Conservation (phyloP, 148 eudicot genomes). For the Simmondsia chinensis region DNA sequence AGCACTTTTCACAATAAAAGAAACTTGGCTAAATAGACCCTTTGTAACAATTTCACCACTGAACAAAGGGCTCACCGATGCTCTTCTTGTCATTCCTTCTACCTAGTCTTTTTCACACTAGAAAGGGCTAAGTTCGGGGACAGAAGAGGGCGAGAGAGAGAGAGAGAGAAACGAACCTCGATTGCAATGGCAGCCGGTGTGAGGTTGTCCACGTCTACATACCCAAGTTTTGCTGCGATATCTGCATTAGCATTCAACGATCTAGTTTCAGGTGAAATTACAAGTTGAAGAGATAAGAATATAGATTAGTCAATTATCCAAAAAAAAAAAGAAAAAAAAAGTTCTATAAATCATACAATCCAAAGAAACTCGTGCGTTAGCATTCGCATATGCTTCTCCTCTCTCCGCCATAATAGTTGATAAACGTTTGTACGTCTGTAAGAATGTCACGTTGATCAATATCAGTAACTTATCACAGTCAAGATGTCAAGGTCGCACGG, state of each 20-base stretch:
- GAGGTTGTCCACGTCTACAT: slow-evolving; percentile 31
- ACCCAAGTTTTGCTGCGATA: slow-evolving; percentile 44
- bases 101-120: neutral
- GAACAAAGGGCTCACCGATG: too few species aligned
- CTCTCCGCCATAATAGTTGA: slow-evolving; percentile 60
- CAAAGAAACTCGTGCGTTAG: slow-evolving; percentile 68
- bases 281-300: too few species aligned
- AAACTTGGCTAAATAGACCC: too few species aligned
- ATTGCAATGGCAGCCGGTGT: slow-evolving; percentile 37
- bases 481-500: too few species aligned
- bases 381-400: slow-evolving; percentile 66
- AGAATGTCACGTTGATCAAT: neutral
- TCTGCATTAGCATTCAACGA: too few species aligned
- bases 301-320: too few species aligned
- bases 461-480: too few species aligned
- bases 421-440: slow-evolving; percentile 58
- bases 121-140: too few species aligned
- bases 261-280: too few species aligned
- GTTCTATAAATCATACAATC: slow-evolving; percentile 43
- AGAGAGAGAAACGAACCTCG: slow-evolving; percentile 31
- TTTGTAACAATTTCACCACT: too few species aligned
- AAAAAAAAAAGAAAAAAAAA: neutral
- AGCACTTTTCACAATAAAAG: too few species aligned
- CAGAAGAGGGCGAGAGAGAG: neutral
- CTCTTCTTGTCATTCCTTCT: neutral